Percentiles rank a stretch among this genome's conserved stretches.
phyloP scores from a whole-genome alignment of 2,329 filamentous ascomycete genomes.

The Thielaviopsis ethacetica region DNA sequence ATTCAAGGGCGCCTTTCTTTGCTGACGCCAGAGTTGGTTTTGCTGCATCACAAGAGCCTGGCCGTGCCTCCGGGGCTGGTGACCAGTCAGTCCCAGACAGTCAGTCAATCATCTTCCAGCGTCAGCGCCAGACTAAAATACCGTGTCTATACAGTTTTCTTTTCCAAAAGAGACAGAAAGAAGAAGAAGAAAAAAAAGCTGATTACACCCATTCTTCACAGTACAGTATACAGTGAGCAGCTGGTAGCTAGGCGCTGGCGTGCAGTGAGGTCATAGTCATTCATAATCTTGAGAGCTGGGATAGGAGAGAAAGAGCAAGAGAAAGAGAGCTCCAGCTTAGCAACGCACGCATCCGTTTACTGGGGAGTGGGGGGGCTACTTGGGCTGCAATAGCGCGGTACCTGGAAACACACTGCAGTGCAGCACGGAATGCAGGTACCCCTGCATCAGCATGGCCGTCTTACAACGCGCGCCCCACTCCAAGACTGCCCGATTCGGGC shows the following conservation, averaged over 20 bases:
- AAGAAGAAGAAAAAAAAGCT: too few relatives aligned
- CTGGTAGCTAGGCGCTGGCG: too few relatives aligned
- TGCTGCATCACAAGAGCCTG: not conserved
- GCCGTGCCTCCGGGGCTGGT: not conserved
- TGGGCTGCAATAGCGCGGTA: not conserved
- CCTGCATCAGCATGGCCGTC: not conserved
- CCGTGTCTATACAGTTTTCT: not conserved
- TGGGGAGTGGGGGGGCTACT: not conserved
- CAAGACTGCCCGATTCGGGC: not conserved
- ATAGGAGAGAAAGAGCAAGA: too few relatives aligned
- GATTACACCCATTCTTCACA: too few relatives aligned
- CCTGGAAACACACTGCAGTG: not conserved
- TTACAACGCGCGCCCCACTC: not conserved
- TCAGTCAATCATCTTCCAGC: not conserved
- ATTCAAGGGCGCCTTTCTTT: not conserved
- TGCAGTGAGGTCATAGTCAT: too few relatives aligned
- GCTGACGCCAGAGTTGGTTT: not conserved
- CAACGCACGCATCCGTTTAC: too few relatives aligned
- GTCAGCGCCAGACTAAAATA: not conserved
- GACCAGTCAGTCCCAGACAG: not conserved
- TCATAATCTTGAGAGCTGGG: too few relatives aligned
- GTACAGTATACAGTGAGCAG: too few relatives aligned
- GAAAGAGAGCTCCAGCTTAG: too few relatives aligned
- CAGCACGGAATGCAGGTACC: not conserved
- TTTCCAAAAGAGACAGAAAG: too few relatives aligned